These are phyloP conservation scores for Scutellaria barbata DNA, from an alignment of 257 asterid species.

Conservation along the genomic window DNA sequence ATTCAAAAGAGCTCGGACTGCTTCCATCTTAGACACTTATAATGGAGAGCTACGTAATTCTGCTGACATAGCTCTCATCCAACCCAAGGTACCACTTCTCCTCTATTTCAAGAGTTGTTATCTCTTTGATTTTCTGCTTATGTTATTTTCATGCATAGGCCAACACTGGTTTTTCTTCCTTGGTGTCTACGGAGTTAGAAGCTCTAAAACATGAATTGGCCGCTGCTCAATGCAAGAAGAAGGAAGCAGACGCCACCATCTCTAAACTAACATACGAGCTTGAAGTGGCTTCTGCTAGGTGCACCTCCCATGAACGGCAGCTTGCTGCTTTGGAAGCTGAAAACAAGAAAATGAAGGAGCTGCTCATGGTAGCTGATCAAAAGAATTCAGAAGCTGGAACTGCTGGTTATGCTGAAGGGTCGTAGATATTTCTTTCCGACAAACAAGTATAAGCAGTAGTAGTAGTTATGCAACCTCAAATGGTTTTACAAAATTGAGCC, in stretches of 20 bases:
- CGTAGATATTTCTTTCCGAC: no score
- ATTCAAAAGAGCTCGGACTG: background rate
- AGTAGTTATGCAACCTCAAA: no score
- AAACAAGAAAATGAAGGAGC: background rate
- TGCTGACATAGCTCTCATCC: no score
- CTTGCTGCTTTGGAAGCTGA: background rate
- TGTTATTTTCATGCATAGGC: background rate
- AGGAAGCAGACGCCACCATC: background rate
- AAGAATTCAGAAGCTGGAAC: background rate
- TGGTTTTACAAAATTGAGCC: no score
- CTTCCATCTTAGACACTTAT: background rate
- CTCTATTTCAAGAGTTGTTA: background rate
- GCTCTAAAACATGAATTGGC: background rate
- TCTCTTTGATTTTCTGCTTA: background rate
- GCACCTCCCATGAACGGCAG: background rate
- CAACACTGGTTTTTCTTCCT: background rate
- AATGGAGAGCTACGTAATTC: conserved; percentile 3
- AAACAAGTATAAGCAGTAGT: no score
- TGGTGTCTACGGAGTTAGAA: background rate
- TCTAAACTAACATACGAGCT: background rate
- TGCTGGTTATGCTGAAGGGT: background rate
- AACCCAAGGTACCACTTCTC: conserved; percentile 5
- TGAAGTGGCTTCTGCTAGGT: background rate
- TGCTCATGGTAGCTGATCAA: background rate
- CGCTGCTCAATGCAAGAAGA: background rate